phyloP scores from a whole-genome alignment of 2,329 filamentous ascomycete genomes.

The Cadophora sp. region DNA sequence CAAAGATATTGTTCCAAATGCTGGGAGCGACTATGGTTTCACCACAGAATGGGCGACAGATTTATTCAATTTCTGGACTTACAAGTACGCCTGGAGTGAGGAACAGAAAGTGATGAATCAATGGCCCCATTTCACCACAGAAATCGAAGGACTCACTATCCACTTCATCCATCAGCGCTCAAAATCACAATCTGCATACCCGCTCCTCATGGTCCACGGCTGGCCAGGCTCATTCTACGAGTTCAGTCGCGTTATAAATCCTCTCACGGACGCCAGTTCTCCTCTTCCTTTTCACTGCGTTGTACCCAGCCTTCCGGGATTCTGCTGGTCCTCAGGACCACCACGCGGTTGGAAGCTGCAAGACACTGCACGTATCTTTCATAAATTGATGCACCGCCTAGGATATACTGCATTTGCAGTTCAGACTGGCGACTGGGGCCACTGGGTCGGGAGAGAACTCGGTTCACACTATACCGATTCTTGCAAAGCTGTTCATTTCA shows the following conservation, averaged over 20 bases:
- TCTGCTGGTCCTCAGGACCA: background rate
- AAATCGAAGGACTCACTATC: conserved; percentile 44
- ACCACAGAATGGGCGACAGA: background rate
- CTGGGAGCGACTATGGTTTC: background rate
- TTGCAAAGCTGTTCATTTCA: background rate
- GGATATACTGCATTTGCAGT: background rate
- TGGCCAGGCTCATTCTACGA: conserved; percentile 75
- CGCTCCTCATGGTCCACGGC: conserved; percentile 70
- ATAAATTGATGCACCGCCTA: background rate
- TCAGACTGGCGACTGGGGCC: background rate
- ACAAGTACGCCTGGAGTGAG: background rate
- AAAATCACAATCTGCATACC: conserved; percentile 58
- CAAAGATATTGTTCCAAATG: background rate
- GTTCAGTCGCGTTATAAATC: conserved; percentile 40
- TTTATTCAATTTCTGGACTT: background rate
- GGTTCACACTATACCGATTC: background rate
- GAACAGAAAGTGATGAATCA: background rate
- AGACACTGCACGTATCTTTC: background rate
- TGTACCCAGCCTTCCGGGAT: background rate
- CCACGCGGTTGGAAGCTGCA: background rate
- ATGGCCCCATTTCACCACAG: background rate
- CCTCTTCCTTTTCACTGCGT: background rate
- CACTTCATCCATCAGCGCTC: conserved; percentile 69
- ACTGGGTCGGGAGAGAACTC: background rate
- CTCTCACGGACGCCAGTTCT: background rate